Percentiles rank a stretch among this genome's conserved stretches.
Evolutionary conservation across 371 early-diverging fungal genomes (phyloP).

Genomic region (Ordospora pajunii): DNA sequence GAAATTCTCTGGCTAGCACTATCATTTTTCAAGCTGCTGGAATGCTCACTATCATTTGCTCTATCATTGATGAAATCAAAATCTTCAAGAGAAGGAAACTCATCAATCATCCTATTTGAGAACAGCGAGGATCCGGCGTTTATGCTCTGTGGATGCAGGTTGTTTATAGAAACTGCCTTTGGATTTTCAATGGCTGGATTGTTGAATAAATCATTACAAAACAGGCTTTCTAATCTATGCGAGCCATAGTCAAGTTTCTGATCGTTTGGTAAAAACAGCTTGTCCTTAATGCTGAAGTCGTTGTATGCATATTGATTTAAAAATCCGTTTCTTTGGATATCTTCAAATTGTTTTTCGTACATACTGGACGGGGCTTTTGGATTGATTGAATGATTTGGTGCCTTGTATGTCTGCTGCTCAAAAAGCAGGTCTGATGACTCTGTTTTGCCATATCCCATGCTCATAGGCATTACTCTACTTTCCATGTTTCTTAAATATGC

Average conservation of each 20-base stretch:
- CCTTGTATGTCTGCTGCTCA: background rate
- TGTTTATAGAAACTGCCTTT: too few relatives aligned
- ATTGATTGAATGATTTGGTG: constrained; percentile 14
- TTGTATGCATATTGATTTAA: background rate
- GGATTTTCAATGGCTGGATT: background rate
- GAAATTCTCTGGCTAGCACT: background rate
- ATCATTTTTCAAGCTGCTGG: background rate
- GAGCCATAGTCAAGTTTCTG: background rate
- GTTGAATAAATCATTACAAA: constrained; percentile 9
- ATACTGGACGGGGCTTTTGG: constrained; percentile 27
- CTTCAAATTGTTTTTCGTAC: constrained; percentile 35
- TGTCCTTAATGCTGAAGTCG: background rate
- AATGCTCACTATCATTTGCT: background rate
- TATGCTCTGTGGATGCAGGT: too few relatives aligned
- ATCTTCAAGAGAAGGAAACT: constrained; percentile 4
- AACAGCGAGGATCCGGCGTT: background rate
- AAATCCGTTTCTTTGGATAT: constrained; percentile 32
- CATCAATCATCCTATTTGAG: background rate
- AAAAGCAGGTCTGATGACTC: background rate
- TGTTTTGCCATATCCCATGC: background rate
- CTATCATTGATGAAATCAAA: constrained; percentile 24
- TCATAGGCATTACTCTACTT: background rate
- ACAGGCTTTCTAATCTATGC: background rate
- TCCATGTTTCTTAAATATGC: constrained; percentile 3
- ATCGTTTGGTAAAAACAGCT: background rate